Conservation (phyloP, 2,329 filamentous ascomycete species). For the Aureobasidium lini region DNA sequence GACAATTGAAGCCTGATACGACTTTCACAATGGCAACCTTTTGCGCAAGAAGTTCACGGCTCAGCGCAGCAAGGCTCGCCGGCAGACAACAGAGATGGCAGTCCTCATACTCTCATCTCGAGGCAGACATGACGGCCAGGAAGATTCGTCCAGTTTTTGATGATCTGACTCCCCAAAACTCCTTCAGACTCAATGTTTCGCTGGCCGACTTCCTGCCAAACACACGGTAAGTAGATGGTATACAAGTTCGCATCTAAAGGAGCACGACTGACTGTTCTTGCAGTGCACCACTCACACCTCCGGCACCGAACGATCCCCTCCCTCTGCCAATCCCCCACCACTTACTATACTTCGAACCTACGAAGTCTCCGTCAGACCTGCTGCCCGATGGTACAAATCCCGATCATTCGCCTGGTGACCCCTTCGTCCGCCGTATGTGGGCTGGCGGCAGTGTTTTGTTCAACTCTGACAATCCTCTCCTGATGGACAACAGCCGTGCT, state of each 20-base stretch:
- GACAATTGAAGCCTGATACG: background rate
- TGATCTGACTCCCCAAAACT: constrained; percentile 53
- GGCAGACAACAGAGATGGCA: constrained; percentile 18
- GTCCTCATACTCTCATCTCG: constrained; percentile 33
- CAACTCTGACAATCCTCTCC: constrained; percentile 25
- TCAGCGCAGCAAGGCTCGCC: background rate
- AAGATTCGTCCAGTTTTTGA: constrained; percentile 45
- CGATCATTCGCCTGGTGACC: constrained; percentile 64
- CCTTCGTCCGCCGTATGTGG: constrained; percentile 78
- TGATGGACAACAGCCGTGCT: constrained; percentile 29
- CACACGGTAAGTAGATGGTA: constrained; percentile 16
- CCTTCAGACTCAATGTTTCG: constrained; percentile 57
- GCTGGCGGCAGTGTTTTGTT: constrained; percentile 68
- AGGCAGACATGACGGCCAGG: constrained; percentile 41
- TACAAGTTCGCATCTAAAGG: background rate
- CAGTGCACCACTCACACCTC: constrained; percentile 23
- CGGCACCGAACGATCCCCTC: constrained; percentile 23
- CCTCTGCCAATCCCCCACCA: constrained; percentile 64
- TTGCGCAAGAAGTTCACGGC: background rate
- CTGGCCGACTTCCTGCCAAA: constrained; percentile 49
- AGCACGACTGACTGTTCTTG: background rate
- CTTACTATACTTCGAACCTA: constrained; percentile 77
- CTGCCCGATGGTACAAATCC: constrained; percentile 79
- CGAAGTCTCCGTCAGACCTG: constrained; percentile 53
- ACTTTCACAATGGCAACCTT: background rate